Conservation (phyloP, 2,329 filamentous ascomycete genomes). For the Ophiostoma montium region DNA sequence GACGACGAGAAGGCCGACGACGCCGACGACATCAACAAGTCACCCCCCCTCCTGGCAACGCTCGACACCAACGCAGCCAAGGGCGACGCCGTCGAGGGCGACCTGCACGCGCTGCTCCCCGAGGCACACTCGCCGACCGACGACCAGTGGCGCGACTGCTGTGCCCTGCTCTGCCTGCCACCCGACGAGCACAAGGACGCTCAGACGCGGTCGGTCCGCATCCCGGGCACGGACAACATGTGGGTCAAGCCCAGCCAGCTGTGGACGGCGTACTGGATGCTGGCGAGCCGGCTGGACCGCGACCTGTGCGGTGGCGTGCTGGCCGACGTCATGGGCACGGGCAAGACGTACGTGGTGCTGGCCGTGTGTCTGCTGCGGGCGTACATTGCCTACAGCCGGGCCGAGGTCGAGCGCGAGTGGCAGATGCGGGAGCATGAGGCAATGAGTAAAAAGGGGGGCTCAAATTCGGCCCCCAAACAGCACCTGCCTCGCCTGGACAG, state of each 20-base stretch:
- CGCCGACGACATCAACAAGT: neutral
- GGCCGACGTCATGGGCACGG: conserved; percentile 16
- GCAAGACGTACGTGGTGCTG: conserved; percentile 15
- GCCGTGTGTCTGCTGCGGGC: conserved; percentile 12
- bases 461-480: conserved; percentile 8
- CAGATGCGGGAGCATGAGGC: conserved; percentile 9
- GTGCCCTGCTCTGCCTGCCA: conserved; percentile 12
- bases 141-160: conserved; percentile 12
- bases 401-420: conserved; percentile 16
- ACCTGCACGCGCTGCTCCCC: conserved; percentile 13
- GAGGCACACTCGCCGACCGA: conserved; percentile 10
- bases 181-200: conserved; percentile 12
- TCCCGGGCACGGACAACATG: conserved; percentile 14
- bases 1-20: neutral
- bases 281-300: conserved; percentile 12
- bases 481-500: conserved; percentile 3
- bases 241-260: conserved; percentile 14
- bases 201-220: conserved; percentile 9
- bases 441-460: conserved; percentile 3
- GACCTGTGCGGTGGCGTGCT: conserved; percentile 13
- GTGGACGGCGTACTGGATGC: conserved; percentile 15
- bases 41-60: conserved; percentile 5
- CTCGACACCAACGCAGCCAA: conserved; percentile 14
- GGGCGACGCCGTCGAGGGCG: conserved; percentile 14
- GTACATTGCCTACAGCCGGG: conserved; percentile 13